phyloP scores from a whole-genome alignment of 2,329 filamentous ascomycete species.

The Dryadomyces quercivorus region DNA sequence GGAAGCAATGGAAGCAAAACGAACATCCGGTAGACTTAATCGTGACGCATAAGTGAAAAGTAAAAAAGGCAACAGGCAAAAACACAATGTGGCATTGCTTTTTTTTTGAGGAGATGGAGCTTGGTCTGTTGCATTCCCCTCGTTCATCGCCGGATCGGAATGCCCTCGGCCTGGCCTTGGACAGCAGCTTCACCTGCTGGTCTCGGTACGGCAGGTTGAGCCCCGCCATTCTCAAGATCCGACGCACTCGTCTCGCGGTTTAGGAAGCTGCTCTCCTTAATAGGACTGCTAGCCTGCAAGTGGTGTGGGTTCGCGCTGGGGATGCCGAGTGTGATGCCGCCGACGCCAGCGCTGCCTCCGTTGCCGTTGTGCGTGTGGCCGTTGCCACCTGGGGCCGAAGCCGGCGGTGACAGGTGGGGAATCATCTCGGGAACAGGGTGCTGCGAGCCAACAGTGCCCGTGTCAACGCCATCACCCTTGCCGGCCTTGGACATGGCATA shows the following conservation, averaged over 20 bases:
- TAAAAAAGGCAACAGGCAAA: not conserved
- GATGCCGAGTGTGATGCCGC: conserved; percentile 28
- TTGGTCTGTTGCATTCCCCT: not conserved
- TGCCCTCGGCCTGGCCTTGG: conserved; percentile 28
- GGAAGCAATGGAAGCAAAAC: not conserved
- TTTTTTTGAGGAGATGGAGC: not conserved
- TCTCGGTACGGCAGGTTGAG: conserved; percentile 5
- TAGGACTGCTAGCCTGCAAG: conserved; percentile 59
- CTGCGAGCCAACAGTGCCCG: conserved; percentile 85
- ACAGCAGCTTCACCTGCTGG: conserved; percentile 3
- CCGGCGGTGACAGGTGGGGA: conserved; percentile 64
- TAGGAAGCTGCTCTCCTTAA: conserved; percentile 83
- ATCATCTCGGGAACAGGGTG: conserved; percentile 94
- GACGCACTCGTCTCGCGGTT: conserved; percentile 69
- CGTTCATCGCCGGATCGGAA: conserved; percentile 51
- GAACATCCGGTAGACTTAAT: not conserved
- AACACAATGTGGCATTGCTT: not conserved
- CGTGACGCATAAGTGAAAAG: not conserved
- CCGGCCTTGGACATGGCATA: conserved; percentile 95
- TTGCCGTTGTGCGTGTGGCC: conserved; percentile 16
- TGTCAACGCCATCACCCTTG: conserved; percentile 87
- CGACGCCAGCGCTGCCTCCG: conserved; percentile 12
- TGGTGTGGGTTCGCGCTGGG: conserved; percentile 30
- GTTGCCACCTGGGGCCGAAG: conserved; percentile 20
- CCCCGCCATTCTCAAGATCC: conserved; percentile 21